Percentiles rank a stretch among this genome's conserved stretches.
Conservation (phyloP, 2,329 filamentous ascomycete genomes). For the Teratosphaeria zuluensis region DNA sequence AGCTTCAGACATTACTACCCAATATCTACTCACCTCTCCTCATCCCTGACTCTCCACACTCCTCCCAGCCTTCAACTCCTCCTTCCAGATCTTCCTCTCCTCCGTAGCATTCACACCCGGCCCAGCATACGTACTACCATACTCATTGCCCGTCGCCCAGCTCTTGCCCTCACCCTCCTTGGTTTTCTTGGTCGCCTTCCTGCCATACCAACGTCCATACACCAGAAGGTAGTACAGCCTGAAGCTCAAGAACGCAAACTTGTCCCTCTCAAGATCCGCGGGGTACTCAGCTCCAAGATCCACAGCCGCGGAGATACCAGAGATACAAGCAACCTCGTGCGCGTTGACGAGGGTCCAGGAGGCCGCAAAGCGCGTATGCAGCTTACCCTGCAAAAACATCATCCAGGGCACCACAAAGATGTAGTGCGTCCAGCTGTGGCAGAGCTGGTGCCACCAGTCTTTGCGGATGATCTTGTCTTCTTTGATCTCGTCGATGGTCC, state of each 20-base stretch:
- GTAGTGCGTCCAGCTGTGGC: slow-evolving; percentile 55
- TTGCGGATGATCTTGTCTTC: slow-evolving; percentile 50
- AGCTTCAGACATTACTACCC: too few species aligned
- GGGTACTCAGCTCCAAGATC: slow-evolving; percentile 56
- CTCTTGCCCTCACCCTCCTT: slow-evolving; percentile 41
- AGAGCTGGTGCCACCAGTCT: slow-evolving; percentile 61
- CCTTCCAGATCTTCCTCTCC: slow-evolving; percentile 47
- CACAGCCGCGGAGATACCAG: slow-evolving; percentile 61
- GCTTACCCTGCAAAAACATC: slow-evolving; percentile 60
- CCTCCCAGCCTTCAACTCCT: slow-evolving; percentile 32
- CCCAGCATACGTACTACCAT: slow-evolving; percentile 51
- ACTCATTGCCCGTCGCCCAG: slow-evolving; percentile 47
- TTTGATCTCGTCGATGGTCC: slow-evolving; percentile 52
- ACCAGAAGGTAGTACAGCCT: slow-evolving; percentile 51
- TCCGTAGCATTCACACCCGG: slow-evolving; percentile 43
- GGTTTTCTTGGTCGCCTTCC: slow-evolving; percentile 25
- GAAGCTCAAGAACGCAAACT: slow-evolving; percentile 52
- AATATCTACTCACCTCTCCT: neutral
- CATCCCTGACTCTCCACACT: slow-evolving; percentile 12
- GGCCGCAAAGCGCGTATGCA: slow-evolving; percentile 53
- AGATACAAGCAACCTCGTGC: slow-evolving; percentile 62
- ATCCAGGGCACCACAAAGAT: slow-evolving; percentile 58
- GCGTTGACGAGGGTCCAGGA: slow-evolving; percentile 62
- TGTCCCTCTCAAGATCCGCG: slow-evolving; percentile 52
- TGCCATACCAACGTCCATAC: slow-evolving; percentile 53